Evolutionary conservation across 2,329 filamentous ascomycete genomes (phyloP).

Genomic region (Fusarium guadeloupense): DNA sequence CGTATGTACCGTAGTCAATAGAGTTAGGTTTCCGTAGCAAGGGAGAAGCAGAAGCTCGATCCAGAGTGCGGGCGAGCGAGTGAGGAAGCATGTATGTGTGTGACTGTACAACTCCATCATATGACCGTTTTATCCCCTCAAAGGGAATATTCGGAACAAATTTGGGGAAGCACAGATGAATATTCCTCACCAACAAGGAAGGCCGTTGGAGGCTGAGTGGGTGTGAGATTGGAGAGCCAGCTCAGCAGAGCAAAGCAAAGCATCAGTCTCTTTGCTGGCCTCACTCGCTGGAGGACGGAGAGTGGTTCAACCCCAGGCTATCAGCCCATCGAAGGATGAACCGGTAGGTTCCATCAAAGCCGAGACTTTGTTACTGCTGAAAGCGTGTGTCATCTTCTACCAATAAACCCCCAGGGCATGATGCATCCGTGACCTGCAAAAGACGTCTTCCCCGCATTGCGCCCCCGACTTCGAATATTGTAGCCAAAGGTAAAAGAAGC

Average conservation of each 20-base stretch:
- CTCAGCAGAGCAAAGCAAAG: slow-evolving; percentile 10
- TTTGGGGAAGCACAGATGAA: slow-evolving; percentile 26
- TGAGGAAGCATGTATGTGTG: slow-evolving; percentile 17
- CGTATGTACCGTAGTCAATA: slow-evolving; percentile 6
- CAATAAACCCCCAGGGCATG: slow-evolving; percentile 15
- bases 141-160: slow-evolving; percentile 27
- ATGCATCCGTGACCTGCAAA: slow-evolving; percentile 37
- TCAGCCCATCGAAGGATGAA: slow-evolving; percentile 18
- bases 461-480: slow-evolving; percentile 16
- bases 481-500: slow-evolving; percentile 1
- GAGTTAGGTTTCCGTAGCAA: slow-evolving; percentile 9
- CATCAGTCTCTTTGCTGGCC: slow-evolving; percentile 10
- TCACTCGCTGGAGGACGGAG: slow-evolving; percentile 10
- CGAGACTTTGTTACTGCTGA: slow-evolving; percentile 23
- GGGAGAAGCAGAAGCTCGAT: slow-evolving; percentile 2
- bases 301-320: slow-evolving; percentile 13
- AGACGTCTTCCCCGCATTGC: slow-evolving; percentile 31
- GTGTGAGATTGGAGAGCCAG: slow-evolving; percentile 23
- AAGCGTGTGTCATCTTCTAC: slow-evolving; percentile 27
- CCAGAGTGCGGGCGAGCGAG: background rate
- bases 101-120: slow-evolving; percentile 30
- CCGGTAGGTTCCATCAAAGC: slow-evolving; percentile 13
- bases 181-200: slow-evolving; percentile 5
- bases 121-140: slow-evolving; percentile 28
- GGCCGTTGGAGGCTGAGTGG: slow-evolving; percentile 15